Base-by-base conservation (phyloP, 306 rosid genomes). In the Quercus robur region DNA sequence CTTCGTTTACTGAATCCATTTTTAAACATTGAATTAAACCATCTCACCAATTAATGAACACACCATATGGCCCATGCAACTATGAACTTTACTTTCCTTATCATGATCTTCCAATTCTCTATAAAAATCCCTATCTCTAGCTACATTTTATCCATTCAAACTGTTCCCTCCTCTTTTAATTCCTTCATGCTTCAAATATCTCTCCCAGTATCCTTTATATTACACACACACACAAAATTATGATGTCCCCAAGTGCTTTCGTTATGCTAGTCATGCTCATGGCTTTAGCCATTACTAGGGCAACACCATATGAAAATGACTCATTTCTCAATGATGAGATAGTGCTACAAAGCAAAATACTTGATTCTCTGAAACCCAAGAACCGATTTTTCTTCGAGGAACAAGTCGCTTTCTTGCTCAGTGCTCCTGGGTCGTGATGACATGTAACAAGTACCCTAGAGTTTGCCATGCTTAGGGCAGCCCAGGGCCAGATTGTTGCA, bases 401-500 rank as follows among this genome's bases (percentile, higher is more conserved):
- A 73, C 71, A 38, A 74, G 85, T 4, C 77, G 77, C 3, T 75
- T 92, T 51, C 89, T 85, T 21, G 20, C 86, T 26, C 21, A 71
- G 21, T 78, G 9, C 64, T 14, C 57, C 26, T 52, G 81, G 4
- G 18, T 28, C 0, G 18, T 66, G 6, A 7, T 76, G 71, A 81
- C 89, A 71, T 89, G 97, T 70, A 80, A 89, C 71, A 90, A 80
- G 44, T 54, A 85, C 41, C 87, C 91, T 0, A 85, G 59, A 41
- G 79, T 91, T 62, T 91, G 95, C 14, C 44, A 11, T 4, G 61
- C 8, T 5, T 74, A 80, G 81, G 86, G 88, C 8, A 88, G 91
- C 54, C 56, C 76, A 1, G 88, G 92, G 2, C 83, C 79, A 4
- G 82, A 81, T 25, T 91, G 93, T 82, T 91, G 96, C 87, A 73